Evolutionary conservation across 108 stramenopile genomes (phyloP).

Genomic region (Discostella stelligeroides): DNA sequence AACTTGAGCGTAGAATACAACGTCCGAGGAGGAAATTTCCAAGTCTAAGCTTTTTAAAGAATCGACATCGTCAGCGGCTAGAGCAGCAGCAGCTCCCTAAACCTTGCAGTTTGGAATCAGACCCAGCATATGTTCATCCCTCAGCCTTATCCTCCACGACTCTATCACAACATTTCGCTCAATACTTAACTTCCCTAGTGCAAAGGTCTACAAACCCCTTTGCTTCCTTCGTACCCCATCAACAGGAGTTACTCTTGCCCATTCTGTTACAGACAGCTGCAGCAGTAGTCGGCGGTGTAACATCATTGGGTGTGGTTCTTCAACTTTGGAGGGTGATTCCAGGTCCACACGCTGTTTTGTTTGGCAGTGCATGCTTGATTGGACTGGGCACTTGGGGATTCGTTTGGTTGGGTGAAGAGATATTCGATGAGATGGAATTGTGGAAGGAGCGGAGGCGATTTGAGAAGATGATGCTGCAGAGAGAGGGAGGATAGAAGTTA

Average conservation of each 20-base stretch:
- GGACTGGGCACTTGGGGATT: conserved; percentile 44
- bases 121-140: conserved; percentile 39
- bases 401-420: conserved; percentile 41
- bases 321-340: conserved; percentile 24
- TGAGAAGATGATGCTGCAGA: conserved; percentile 16
- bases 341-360: conserved; percentile 16
- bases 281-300: conserved; percentile 30
- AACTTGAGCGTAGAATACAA: neutral
- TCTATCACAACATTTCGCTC: conserved; percentile 38
- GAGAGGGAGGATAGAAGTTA: conserved; percentile 14
- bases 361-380: conserved; percentile 37
- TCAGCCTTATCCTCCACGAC: conserved; percentile 33
- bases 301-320: conserved; percentile 27
- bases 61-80: neutral
- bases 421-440: conserved; percentile 31
- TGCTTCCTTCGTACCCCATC: conserved; percentile 20
- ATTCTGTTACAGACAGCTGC: conserved; percentile 31
- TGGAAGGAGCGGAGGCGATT: conserved; percentile 29
- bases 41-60: neutral
- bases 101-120: conserved; percentile 47
- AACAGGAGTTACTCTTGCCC: conserved; percentile 28
- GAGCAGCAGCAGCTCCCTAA: conserved; percentile 10
- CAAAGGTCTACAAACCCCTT: conserved; percentile 12
- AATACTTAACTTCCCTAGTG: conserved; percentile 34
- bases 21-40: conserved; percentile 40